Evolutionary conservation across 2,329 filamentous ascomycete species (phyloP).

Genomic region (Calonectria multiphialidica): DNA sequence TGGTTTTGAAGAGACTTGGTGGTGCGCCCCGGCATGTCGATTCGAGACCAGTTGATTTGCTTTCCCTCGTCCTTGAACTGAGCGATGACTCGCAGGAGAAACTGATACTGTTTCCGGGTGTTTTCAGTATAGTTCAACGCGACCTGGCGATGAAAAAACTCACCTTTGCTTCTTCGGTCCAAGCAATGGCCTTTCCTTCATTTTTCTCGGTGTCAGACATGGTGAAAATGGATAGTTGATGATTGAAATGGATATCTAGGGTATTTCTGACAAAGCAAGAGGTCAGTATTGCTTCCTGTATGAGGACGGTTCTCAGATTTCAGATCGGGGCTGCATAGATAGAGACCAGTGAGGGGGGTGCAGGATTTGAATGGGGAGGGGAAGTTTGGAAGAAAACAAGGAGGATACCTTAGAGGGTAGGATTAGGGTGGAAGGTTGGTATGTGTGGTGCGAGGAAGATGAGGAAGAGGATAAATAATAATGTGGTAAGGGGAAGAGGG

Average conservation of each 20-base stretch:
- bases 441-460: no score
- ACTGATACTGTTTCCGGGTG: slow-evolving; percentile 44
- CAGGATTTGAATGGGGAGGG: neutral
- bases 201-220: slow-evolving; percentile 43
- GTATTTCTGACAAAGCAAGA: neutral
- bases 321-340: neutral
- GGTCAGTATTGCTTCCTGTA: neutral
- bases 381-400: neutral
- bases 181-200: slow-evolving; percentile 42
- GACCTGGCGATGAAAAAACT: neutral
- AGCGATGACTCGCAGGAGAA: slow-evolving; percentile 51
- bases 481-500: neutral
- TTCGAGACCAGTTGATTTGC: slow-evolving; percentile 49
- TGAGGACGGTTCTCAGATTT: no score
- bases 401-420: neutral
- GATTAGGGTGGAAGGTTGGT: neutral
- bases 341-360: neutral
- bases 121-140: neutral
- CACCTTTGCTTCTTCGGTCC: slow-evolving; percentile 55
- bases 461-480: neutral
- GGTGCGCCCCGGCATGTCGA: slow-evolving; percentile 53
- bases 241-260: neutral
- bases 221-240: neutral
- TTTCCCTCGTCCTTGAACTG: slow-evolving; percentile 48
- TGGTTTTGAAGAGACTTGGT: slow-evolving; percentile 52